phyloP scores from a whole-genome alignment of 768 basidiomycete genomes.

The Sporobolomyces pararoseus region DNA sequence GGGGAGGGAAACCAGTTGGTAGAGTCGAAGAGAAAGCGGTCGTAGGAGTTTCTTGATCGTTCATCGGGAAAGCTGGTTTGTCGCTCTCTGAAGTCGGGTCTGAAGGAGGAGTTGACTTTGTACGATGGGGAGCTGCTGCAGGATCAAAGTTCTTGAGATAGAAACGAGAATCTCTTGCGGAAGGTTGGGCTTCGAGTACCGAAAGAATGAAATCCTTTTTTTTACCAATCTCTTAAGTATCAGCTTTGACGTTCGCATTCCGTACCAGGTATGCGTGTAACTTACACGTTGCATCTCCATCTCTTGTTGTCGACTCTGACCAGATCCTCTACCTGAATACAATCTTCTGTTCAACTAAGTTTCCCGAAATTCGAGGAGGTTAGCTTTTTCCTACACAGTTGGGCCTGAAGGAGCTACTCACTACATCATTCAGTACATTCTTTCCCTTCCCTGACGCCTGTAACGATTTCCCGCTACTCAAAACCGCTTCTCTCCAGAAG shows the following conservation, averaged over 20 bases:
- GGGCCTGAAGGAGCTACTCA: too few relatives aligned
- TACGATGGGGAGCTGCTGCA: constrained; percentile 53
- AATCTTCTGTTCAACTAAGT: not conserved
- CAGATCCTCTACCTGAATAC: constrained; percentile 4
- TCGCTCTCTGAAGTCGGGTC: constrained; percentile 40
- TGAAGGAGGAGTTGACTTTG: constrained; percentile 1
- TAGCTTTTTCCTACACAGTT: not conserved
- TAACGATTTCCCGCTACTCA: not conserved
- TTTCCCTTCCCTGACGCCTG: constrained; percentile 3
- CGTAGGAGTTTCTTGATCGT: constrained; percentile 48
- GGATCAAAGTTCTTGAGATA: constrained; percentile 89
- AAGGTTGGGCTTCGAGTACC: constrained; percentile 86
- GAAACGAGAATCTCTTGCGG: constrained; percentile 78
- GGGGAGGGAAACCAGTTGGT: constrained; percentile 46
- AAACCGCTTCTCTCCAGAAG: constrained; percentile 1
- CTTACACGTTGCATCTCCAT: constrained; percentile 36
- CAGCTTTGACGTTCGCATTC: too few relatives aligned
- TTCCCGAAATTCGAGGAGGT: not conserved
- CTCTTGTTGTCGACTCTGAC: constrained; percentile 21
- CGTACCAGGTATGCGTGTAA: too few relatives aligned
- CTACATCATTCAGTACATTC: constrained; percentile 2
- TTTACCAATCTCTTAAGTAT: too few relatives aligned
- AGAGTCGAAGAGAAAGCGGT: constrained; percentile 44
- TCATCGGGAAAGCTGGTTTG: constrained; percentile 46
- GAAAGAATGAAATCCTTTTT: constrained; percentile 98